Base-by-base conservation (phyloP, 805 yeast species). In the Ogataea philodendri region DNA sequence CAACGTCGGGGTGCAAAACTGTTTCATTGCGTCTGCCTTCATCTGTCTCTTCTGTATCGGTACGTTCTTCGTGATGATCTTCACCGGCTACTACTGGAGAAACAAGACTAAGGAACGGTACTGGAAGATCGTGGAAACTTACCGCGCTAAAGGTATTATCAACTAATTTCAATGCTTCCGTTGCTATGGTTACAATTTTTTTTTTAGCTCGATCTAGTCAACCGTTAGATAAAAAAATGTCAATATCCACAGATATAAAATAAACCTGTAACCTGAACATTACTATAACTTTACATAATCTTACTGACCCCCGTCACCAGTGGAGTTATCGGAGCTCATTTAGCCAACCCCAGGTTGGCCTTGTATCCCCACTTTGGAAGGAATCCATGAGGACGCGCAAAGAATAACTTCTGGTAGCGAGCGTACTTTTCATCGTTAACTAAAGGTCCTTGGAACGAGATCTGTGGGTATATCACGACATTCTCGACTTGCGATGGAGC, bases 11-110 rank as follows among this genome's bases (percentile, higher is more conserved):
- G 60, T 66, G 35, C 75, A 76, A 46, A 70, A 76, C 47, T 67
- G 79, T 11, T 78, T 77, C 42, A 67, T 78, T 31, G 70, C 75
- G 1, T 72, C 78, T 9, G 81, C 75, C 1, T 71, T 72, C 37
- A 65, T 76, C 44, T 66, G 74, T 33, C 54, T 77, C 22, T 67
- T 66, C 41, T 62, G 72, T 43, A 66, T 71, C 43, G 62, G 67
- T 19, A 57, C 74, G 8, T 72, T 74, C 44, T 46, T 68, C 20
- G 54, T 69, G 7, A 66, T 64, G 68, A 43, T 48, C 15, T 46
- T 41, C 24, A 61, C 65, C 4, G 69, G 69, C 9, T 38, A 41
- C 9, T 60, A 56, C 44, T 63, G 66, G 65, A 55, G 69, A 46
- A 56, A 58, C 39, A 54, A 31, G 30, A 54, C 62, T 3, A 59